These are phyloP conservation scores for Senecio squalidus DNA, from an alignment of 140 eudicot genomes.

Conservation along the genomic window DNA sequence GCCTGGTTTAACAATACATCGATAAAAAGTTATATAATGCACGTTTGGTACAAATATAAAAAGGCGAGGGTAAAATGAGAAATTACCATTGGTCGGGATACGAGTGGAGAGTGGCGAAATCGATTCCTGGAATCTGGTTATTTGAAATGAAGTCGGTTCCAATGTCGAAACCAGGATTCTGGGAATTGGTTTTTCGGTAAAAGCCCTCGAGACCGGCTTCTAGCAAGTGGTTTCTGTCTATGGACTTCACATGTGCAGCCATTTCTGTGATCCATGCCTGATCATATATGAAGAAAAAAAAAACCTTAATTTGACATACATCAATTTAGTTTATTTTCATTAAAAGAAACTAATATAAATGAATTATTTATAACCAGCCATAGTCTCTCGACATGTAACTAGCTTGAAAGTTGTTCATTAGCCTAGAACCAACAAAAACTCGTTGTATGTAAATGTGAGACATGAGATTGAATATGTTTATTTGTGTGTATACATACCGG, in stretches of 20 bases:
- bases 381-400: too few relatives aligned
- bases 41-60: too few relatives aligned
- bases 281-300: not conserved
- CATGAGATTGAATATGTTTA: too few relatives aligned
- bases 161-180: constrained; percentile 60
- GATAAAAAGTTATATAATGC: not conserved
- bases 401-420: too few relatives aligned
- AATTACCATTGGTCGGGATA: constrained; percentile 97
- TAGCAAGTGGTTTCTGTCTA: constrained; percentile 85
- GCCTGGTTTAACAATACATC: constrained; percentile 37
- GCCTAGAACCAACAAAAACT: too few relatives aligned
- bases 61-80: not conserved
- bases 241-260: constrained; percentile 93
- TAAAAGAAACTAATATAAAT: not conserved
- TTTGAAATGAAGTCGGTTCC: constrained; percentile 93
- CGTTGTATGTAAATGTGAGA: too few relatives aligned
- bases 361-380: not conserved
- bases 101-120: constrained; percentile 85
- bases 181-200: constrained; percentile 54
- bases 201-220: constrained; percentile 97
- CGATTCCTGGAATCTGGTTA: constrained; percentile 68
- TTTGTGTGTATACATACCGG: too few relatives aligned
- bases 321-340: not conserved
- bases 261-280: constrained; percentile 93
- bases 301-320: not conserved